Conservation (phyloP, 2,329 filamentous ascomycete species). For the Aurifilum marmelostoma region DNA sequence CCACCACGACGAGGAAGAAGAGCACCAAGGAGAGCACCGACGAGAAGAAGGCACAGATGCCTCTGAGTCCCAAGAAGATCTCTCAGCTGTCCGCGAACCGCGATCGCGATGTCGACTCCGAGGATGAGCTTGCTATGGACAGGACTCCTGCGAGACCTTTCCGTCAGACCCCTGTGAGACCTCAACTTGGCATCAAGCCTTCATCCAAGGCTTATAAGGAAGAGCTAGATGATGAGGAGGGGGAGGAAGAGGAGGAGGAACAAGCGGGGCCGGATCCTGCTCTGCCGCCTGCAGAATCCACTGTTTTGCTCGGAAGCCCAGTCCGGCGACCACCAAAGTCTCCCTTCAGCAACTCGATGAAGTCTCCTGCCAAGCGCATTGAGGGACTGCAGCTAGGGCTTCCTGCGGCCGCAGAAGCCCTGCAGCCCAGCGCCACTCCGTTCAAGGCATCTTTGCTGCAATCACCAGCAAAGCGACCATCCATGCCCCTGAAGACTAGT, state of each 20-base stretch:
- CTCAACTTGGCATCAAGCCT: slow-evolving; percentile 40
- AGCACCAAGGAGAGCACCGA: slow-evolving; percentile 39
- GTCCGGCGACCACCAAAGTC: slow-evolving; percentile 58
- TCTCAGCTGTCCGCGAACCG: slow-evolving; percentile 54
- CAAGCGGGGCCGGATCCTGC: slow-evolving; percentile 14
- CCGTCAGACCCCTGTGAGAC: slow-evolving; percentile 60
- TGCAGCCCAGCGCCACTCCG: slow-evolving; percentile 38
- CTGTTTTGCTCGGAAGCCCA: slow-evolving; percentile 54
- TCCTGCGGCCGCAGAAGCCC: slow-evolving; percentile 30
- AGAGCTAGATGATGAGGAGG: slow-evolving; percentile 34
- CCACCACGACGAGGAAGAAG: slow-evolving; percentile 37
- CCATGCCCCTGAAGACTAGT: slow-evolving; percentile 48
- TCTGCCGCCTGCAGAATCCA: slow-evolving; percentile 41
- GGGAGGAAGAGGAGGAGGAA: not conserved
- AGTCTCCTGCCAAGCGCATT: slow-evolving; percentile 57
- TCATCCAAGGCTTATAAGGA: slow-evolving; percentile 40
- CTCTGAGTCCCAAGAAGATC: slow-evolving; percentile 68
- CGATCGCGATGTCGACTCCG: slow-evolving; percentile 51
- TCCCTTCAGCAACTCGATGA: slow-evolving; percentile 58
- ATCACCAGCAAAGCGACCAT: slow-evolving; percentile 56
- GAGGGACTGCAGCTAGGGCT: slow-evolving; percentile 44
- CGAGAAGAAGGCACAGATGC: slow-evolving; percentile 41
- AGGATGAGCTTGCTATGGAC: slow-evolving; percentile 62
- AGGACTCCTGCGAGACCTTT: slow-evolving; percentile 55
- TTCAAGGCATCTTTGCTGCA: slow-evolving; percentile 48